Evolutionary conservation across 2,329 filamentous ascomycete genomes (phyloP).

Genomic region (Fusarium sp.): DNA sequence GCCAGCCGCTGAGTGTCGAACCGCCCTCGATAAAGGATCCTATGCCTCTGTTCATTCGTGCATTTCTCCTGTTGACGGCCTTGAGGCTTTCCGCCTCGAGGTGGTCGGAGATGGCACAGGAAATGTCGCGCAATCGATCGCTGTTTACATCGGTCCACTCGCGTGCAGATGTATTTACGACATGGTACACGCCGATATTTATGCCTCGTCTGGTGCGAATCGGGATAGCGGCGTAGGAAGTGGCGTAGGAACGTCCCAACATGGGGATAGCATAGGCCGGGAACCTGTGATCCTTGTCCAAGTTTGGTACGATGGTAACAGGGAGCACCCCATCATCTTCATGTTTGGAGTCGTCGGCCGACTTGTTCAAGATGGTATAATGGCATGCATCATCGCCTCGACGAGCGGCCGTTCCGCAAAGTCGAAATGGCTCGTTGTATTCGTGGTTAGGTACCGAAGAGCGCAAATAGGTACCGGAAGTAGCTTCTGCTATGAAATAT

Average conservation of each 20-base stretch:
- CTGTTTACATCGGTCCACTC: not conserved
- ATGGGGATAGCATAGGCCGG: not conserved
- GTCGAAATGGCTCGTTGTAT: not conserved
- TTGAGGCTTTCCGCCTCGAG: slow-evolving; percentile 2
- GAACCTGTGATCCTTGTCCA: not conserved
- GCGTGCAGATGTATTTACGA: not conserved
- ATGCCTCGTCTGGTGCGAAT: slow-evolving; percentile 10
- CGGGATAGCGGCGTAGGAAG: not conserved
- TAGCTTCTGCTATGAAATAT: slow-evolving; percentile 2
- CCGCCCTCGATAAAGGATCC: not conserved
- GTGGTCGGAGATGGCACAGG: not conserved
- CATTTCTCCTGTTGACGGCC: not conserved
- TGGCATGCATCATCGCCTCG: not conserved
- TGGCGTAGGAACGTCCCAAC: not conserved
- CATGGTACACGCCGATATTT: slow-evolving; percentile 1
- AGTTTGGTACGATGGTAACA: not conserved
- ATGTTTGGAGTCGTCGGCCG: not conserved
- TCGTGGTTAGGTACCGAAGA: not conserved
- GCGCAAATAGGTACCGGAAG: not conserved
- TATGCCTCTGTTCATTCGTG: not conserved
- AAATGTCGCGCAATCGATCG: not conserved
- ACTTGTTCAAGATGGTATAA: not conserved
- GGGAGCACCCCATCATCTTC: not conserved
- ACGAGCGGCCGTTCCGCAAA: not conserved
- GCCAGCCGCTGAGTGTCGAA: not conserved